Base-by-base conservation (phyloP, 208 protist species). In the Trypanosoma melophagium region DNA sequence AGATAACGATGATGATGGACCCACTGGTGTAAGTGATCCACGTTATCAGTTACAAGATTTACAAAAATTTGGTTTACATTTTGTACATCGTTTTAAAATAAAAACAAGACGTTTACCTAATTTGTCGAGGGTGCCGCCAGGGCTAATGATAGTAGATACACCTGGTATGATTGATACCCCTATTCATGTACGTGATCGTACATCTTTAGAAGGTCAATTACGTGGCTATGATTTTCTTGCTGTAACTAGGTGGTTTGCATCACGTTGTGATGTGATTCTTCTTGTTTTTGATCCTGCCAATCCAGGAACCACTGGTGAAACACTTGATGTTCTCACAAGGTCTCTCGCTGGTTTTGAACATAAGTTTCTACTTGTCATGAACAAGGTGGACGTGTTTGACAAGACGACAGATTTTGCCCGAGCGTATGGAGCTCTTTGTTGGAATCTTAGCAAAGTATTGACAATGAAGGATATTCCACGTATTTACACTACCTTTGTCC, bases 141-240 rank as follows among this genome's bases (percentile, higher is more conserved):
- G 89, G 44, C 72, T 97, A 61, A 84, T 92, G 75, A 75, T 97
- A 51, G 80, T 97, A 13, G 93, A 97, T 71, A 89, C 89, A 7
- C 93, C 93, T 0, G 93, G 93, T 13, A 97, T 96, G 90, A 96
- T 97, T 67, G 93, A 96, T 66, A 92, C 87, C 12, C 86, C 87
- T 0, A 65, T 83, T 31, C 77, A 90, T 66, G 64, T 79, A 19
- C 60, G 63, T 17, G 64, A 79, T n/a, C 66, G 70, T 8, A 81
- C 65, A 52, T 64, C 68, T 8, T 10, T 71, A 17, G 69, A 70
- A 47, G 80, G 82, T 44, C 77, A 94, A 19, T 69, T 84, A 21
- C 79, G 93, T 24, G 89, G 93, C 38, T 97, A 97, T 77, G 90
- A 97, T 75, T 93, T 97, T 58, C 75, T 93, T 35, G 83, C 71